These are phyloP conservation scores for Penicillium psychrosexuale DNA, from an alignment of 2,329 filamentous ascomycete species.

Conservation along the genomic window DNA sequence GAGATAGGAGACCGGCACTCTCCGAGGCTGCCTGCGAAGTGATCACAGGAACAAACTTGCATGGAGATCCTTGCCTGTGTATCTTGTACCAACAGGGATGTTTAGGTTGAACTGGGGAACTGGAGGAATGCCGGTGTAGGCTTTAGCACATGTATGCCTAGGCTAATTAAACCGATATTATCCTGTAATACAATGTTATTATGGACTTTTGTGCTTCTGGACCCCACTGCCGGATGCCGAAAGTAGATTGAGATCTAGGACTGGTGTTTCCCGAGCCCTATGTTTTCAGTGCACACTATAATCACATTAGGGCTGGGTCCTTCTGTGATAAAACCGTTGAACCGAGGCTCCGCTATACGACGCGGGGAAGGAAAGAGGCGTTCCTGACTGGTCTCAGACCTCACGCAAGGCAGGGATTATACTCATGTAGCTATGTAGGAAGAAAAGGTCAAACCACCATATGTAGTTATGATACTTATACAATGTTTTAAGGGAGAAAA, in stretches of 20 bases:
- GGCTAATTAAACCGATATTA: not conserved
- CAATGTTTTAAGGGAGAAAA: not conserved
- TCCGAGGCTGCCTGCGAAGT: not conserved
- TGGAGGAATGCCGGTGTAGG: not conserved
- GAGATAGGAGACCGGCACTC: conserved; percentile 4
- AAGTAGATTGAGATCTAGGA: conserved; percentile 5
- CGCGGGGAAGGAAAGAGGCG: conserved; percentile 7
- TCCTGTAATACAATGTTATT: conserved; percentile 6
- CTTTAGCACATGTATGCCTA: not conserved
- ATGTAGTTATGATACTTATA: not conserved
- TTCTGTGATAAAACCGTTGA: conserved; percentile 9
- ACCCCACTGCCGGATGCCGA: conserved; percentile 4
- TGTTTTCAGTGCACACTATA: not conserved
- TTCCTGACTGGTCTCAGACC: conserved; percentile 2
- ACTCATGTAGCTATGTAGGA: too few species aligned
- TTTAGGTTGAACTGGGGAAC: not conserved
- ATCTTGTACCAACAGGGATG: not conserved
- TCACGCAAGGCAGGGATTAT: conserved; percentile 3
- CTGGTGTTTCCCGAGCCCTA: conserved; percentile 6
- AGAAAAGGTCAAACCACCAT: not conserved
- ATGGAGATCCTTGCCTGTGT: conserved; percentile 2
- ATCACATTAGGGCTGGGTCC: not conserved
- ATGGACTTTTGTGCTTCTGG: conserved; percentile 7
- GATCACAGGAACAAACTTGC: not conserved
- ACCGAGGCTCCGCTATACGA: conserved; percentile 10